These are phyloP conservation scores for Rhizopogon vulgaris DNA, from an alignment of 768 basidiomycete species.

Conservation along the genomic window DNA sequence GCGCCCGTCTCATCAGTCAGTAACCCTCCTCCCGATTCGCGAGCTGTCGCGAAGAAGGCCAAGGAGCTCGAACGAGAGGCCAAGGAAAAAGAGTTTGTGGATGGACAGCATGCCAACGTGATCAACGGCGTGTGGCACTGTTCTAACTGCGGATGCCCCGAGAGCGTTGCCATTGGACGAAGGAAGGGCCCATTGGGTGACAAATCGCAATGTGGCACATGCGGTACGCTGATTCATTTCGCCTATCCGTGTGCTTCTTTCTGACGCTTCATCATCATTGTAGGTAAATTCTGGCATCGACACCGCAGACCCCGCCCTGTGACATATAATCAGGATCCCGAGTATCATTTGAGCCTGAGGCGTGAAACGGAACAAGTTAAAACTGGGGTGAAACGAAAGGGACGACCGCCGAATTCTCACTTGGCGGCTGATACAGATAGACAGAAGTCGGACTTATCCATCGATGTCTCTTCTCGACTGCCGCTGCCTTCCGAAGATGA, in stretches of 20 bases:
- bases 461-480: constrained; percentile 28
- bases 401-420: constrained; percentile 20
- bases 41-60: constrained; percentile 49
- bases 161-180: constrained; percentile 76
- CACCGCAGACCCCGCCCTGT: constrained; percentile 78
- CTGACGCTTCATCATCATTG: constrained; percentile 5
- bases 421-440: constrained; percentile 37
- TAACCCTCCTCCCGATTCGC: constrained; percentile 38
- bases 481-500: constrained; percentile 38
- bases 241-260: constrained; percentile 1
- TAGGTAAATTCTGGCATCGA: constrained; percentile 88
- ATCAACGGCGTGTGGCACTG: constrained; percentile 92
- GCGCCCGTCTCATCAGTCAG: constrained; percentile 36
- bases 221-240: constrained; percentile 52
- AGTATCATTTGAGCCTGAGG: constrained; percentile 55
- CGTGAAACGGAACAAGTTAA: constrained; percentile 53
- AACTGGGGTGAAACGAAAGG: constrained; percentile 46
- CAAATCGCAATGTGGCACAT: constrained; percentile 87
- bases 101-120: constrained; percentile 75
- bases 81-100: constrained; percentile 77
- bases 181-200: constrained; percentile 88
- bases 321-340: constrained; percentile 71
- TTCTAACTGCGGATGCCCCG: constrained; percentile 90
- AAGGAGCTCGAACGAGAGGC: constrained; percentile 79
- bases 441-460: constrained; percentile 30